phyloP scores from a whole-genome alignment of 176 grass and related monocot species.

The Zea luxurians region DNA sequence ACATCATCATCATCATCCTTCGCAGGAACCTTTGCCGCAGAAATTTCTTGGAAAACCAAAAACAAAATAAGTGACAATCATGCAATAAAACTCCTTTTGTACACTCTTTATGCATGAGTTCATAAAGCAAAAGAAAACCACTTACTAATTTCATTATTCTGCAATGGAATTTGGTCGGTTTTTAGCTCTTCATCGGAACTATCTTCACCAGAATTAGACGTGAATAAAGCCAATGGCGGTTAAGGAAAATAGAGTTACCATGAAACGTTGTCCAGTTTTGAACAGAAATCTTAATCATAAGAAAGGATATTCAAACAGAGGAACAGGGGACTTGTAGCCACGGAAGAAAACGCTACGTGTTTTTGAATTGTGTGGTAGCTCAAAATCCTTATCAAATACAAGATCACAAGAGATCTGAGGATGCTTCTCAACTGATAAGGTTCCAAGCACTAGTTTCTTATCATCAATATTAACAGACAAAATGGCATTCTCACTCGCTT shows the following conservation, averaged over 20 bases:
- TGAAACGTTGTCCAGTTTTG: neutral
- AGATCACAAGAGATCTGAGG: conserved; percentile 66
- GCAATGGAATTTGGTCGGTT: neutral
- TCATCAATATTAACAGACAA: conserved; percentile 56
- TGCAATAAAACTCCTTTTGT: neutral
- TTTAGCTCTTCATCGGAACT: conserved; percentile 36
- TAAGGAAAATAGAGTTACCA: conserved; percentile 28
- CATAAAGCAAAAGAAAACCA: neutral
- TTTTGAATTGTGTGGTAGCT: conserved; percentile 78
- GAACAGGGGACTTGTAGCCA: conserved; percentile 54
- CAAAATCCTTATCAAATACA: conserved; percentile 67
- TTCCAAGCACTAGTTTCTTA: conserved; percentile 72
- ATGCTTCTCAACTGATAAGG: conserved; percentile 56
- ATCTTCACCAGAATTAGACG: conserved; percentile 16
- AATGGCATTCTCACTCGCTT: conserved; percentile 43
- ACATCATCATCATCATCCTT: neutral
- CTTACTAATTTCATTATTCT: conserved; percentile 8
- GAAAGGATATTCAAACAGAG: conserved; percentile 48
- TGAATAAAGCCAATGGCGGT: conserved; percentile 16
- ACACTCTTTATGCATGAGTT: neutral
- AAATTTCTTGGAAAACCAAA: conserved; percentile 15
- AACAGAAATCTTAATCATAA: neutral
- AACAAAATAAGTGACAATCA: conserved; percentile 13
- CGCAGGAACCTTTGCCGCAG: conserved; percentile 21
- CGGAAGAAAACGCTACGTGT: conserved; percentile 55